phyloP scores from a whole-genome alignment of 176 grass and related monocot genomes.

The Aegilops speltoides region DNA sequence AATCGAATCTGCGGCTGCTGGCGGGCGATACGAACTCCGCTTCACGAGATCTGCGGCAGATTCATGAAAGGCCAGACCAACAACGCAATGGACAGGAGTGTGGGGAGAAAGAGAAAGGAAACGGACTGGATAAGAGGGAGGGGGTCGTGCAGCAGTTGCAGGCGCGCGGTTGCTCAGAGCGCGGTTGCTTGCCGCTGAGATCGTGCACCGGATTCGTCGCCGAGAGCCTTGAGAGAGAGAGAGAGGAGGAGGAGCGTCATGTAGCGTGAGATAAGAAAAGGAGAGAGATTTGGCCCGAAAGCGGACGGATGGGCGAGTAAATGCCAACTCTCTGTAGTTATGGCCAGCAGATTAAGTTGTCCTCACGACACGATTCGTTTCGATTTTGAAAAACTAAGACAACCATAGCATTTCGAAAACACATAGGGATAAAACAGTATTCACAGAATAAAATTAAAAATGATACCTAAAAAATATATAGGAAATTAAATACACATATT shows the following conservation, averaged over 20 bases:
- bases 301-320: too few relatives aligned
- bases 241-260: too few relatives aligned
- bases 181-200: neutral
- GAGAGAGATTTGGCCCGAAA: neutral
- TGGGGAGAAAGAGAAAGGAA: neutral
- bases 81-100: neutral
- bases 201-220: neutral
- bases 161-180: too few relatives aligned
- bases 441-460: too few relatives aligned
- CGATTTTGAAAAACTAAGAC: too few relatives aligned
- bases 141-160: neutral
- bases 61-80: neutral
- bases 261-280: neutral
- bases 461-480: too few relatives aligned
- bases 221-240: neutral
- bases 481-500: too few relatives aligned
- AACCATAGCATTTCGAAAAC: too few relatives aligned
- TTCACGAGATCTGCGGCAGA: neutral
- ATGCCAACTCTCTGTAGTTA: too few relatives aligned
- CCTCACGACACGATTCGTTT: too few relatives aligned
- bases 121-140: neutral
- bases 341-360: too few relatives aligned
- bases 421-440: too few relatives aligned
- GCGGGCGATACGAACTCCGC: neutral
- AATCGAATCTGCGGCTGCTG: neutral